Base-by-base conservation (phyloP, 2,329 filamentous ascomycete species). In the Aspergillus ochraceus region DNA sequence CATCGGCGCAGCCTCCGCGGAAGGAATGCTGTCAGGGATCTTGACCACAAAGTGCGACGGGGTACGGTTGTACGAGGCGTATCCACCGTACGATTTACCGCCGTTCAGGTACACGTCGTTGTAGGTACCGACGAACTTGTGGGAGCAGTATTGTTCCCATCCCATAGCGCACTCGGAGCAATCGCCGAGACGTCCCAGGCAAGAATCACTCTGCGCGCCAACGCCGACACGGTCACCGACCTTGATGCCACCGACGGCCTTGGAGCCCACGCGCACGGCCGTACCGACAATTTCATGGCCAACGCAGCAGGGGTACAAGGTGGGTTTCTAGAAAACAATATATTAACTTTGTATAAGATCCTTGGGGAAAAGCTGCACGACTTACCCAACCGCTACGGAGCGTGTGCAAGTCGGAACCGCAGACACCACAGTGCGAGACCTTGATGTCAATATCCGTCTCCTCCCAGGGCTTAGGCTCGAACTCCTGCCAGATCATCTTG, bases 221-320 rank as follows among this genome's bases (percentile, higher is more conserved):
- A 89, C 86, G 42, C 85, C 84, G 45, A 76, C 72, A 0, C 73
- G 74, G 50, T 76, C 71, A 19, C 73, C 72, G 32, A 76, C 49
- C 52, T 74, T 68, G 63, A 75, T 71, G 2, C 60, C 64, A 17
- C 66, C 55, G 6, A 63, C 68, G 1, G 69, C 77, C 51, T 77
- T 63, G 47, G 76, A 79, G 39, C 85, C 86, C 19, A 87, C 83
- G 20, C 83, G 81, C 26, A 87, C 82, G 5, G 79, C 84, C 1
- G 76, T 82, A 55, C 87, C 87, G 49, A 89, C 83, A 49, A 89
- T 87, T 69, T 89, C 87, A 69, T 89, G 87, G 54, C 86, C 87
- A 20, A 88, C 85, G 55, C 83, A 83, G 53, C 84, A 73, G 19
- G 78, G 78, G 58, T 79, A 79, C 2, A 55, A 52, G 36, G 71